Conservation (phyloP, 108 stramenopile species). For the Licmophora abbreviata region DNA sequence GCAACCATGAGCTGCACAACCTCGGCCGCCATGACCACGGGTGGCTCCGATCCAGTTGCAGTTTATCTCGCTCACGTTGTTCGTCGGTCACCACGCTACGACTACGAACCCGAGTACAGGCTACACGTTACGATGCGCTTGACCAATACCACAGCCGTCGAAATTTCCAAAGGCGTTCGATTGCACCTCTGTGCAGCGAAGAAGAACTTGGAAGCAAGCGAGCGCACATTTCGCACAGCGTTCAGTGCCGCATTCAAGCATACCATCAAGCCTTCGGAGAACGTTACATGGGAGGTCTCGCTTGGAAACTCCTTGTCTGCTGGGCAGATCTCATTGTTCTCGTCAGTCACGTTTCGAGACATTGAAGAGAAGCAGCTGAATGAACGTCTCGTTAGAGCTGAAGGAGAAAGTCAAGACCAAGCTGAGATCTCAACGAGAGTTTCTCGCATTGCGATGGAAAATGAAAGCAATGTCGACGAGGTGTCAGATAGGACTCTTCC, state of each 20-base stretch:
- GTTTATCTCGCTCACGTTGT: slow-evolving; percentile 21
- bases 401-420: slow-evolving; percentile 22
- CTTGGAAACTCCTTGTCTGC: slow-evolving; percentile 32
- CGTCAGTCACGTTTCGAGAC: slow-evolving; percentile 49
- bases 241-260: slow-evolving; percentile 35
- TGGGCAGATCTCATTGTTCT: slow-evolving; percentile 27
- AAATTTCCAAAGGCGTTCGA: slow-evolving; percentile 32
- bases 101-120: slow-evolving; percentile 40
- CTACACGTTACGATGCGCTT: slow-evolving; percentile 26
- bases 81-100: slow-evolving; percentile 24
- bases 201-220: slow-evolving; percentile 21
- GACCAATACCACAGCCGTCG: slow-evolving; percentile 33
- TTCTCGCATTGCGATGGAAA: slow-evolving; percentile 4
- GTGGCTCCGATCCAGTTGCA: slow-evolving; percentile 37
- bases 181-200: slow-evolving; percentile 41
- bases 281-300: slow-evolving; percentile 52
- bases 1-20: not conserved
- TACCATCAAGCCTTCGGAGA: slow-evolving; percentile 59
- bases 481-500: slow-evolving; percentile 36
- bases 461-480: slow-evolving; percentile 33
- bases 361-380: slow-evolving; percentile 44
- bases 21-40: slow-evolving; percentile 2
- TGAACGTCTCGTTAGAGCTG: slow-evolving; percentile 35
- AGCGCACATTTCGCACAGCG: slow-evolving; percentile 10
- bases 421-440: slow-evolving; percentile 13